Evolutionary conservation across 2,329 filamentous ascomycete genomes (phyloP).

Genomic region (Pyrenochaeta sp.): DNA sequence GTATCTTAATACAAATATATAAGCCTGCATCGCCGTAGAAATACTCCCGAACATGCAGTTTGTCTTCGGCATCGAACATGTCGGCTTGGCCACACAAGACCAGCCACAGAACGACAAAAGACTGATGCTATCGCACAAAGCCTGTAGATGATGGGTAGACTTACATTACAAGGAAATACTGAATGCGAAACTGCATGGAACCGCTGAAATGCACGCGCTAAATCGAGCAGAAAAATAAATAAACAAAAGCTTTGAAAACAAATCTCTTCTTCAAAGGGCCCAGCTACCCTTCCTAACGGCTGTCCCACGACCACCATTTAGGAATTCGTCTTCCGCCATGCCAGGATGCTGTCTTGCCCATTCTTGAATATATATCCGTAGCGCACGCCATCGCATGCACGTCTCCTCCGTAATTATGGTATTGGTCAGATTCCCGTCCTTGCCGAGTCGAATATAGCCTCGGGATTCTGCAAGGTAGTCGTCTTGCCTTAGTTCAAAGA

Average conservation of each 20-base stretch:
- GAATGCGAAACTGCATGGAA: neutral
- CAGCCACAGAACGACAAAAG: slow-evolving; percentile 6
- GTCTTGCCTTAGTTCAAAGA: slow-evolving; percentile 75
- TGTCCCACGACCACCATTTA: slow-evolving; percentile 51
- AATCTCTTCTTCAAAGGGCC: slow-evolving; percentile 41
- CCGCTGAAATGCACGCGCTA: slow-evolving; percentile 22
- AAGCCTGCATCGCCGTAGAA: slow-evolving; percentile 1
- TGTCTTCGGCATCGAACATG: neutral
- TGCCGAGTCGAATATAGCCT: slow-evolving; percentile 73
- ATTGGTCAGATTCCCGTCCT: slow-evolving; percentile 57
- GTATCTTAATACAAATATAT: slow-evolving; percentile 1
- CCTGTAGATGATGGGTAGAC: neutral
- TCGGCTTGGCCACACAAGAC: neutral
- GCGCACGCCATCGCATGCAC: slow-evolving; percentile 82
- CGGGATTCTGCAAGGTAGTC: slow-evolving; percentile 71
- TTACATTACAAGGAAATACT: slow-evolving; percentile 2
- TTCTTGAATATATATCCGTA: slow-evolving; percentile 83
- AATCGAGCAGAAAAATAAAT: slow-evolving; percentile 22
- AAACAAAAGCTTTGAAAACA: slow-evolving; percentile 1
- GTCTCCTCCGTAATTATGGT: slow-evolving; percentile 59
- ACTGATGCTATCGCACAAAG: neutral
- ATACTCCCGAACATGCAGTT: neutral
- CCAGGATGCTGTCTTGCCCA: slow-evolving; percentile 89
- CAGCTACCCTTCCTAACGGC: slow-evolving; percentile 59
- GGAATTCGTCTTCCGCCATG: slow-evolving; percentile 55